Percentiles rank a stretch among this genome's conserved stretches.
Evolutionary conservation across 768 basidiomycete genomes (phyloP).

Genomic region (Rubroboletus pulcherrimus): DNA sequence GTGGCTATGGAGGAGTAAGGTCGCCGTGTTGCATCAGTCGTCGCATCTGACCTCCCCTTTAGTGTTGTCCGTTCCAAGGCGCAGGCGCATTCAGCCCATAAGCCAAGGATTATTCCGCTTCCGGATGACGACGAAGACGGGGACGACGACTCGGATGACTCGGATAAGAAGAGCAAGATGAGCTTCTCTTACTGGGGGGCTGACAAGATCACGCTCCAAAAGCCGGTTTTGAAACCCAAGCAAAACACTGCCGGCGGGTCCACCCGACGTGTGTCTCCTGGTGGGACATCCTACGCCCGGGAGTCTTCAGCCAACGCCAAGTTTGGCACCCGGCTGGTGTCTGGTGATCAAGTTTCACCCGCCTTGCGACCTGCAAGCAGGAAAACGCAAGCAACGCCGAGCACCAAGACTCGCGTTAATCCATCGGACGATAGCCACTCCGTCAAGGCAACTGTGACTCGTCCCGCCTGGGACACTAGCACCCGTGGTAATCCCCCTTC

Average conservation of each 20-base stretch:
- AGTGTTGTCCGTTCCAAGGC: conserved; percentile 72
- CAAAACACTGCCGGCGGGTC: conserved; percentile 33
- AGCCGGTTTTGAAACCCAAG: conserved; percentile 57
- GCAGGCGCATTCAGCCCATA: conserved; percentile 52
- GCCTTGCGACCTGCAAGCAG: conserved; percentile 59
- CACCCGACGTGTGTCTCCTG: conserved; percentile 39
- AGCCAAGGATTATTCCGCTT: conserved; percentile 65
- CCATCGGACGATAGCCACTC: conserved; percentile 64
- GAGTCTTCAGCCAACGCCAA: conserved; percentile 91
- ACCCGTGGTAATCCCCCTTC: conserved; percentile 41
- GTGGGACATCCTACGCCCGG: conserved; percentile 57
- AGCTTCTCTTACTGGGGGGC: conserved; percentile 94
- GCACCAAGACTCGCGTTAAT: conserved; percentile 45
- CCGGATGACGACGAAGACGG: conserved; percentile 60
- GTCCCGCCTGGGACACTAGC: conserved; percentile 70
- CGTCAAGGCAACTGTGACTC: conserved; percentile 68
- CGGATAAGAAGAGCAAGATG: conserved; percentile 89
- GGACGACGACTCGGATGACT: conserved; percentile 80
- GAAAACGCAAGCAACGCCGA: conserved; percentile 43
- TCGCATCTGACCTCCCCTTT: conserved; percentile 8
- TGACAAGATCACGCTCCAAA: conserved; percentile 85
- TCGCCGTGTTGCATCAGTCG: neutral
- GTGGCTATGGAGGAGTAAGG: conserved; percentile 90
- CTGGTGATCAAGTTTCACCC: conserved; percentile 46
- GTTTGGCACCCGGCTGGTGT: conserved; percentile 80